These are phyloP conservation scores for Thermoascus crustaceus DNA, from an alignment of 2,329 filamentous ascomycete genomes.

Conservation along the genomic window DNA sequence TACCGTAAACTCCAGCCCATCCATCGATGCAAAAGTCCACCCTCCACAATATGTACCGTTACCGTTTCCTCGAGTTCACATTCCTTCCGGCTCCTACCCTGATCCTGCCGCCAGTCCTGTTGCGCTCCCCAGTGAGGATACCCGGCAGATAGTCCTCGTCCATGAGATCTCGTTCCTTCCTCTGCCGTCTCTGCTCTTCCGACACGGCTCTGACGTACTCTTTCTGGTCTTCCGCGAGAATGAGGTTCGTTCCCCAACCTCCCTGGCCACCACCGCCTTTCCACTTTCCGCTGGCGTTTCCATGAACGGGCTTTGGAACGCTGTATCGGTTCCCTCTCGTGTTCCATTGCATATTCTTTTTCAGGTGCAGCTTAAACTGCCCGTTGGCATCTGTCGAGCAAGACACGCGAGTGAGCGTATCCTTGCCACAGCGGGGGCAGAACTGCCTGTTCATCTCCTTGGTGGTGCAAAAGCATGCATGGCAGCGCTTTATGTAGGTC, in stretches of 20 bases:
- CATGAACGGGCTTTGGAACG: slow-evolving; percentile 81
- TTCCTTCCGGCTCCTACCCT: slow-evolving; percentile 78
- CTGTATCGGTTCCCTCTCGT: slow-evolving; percentile 86
- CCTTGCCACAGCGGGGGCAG: slow-evolving; percentile 82
- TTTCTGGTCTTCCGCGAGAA: slow-evolving; percentile 92
- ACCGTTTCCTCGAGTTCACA: slow-evolving; percentile 66
- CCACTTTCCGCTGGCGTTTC: slow-evolving; percentile 68
- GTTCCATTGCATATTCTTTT: slow-evolving; percentile 95
- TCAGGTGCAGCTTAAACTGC: slow-evolving; percentile 76
- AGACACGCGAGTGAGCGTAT: slow-evolving; percentile 73
- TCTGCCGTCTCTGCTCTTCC: slow-evolving; percentile 51
- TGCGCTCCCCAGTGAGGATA: slow-evolving; percentile 73
- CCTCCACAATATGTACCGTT: slow-evolving; percentile 11
- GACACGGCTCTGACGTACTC: slow-evolving; percentile 64
- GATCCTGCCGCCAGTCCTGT: slow-evolving; percentile 56
- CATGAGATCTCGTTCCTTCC: slow-evolving; percentile 75
- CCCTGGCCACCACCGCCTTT: slow-evolving; percentile 65
- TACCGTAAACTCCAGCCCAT: neutral
- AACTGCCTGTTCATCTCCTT: slow-evolving; percentile 85
- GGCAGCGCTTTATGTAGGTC: slow-evolving; percentile 84
- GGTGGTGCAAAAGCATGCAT: slow-evolving; percentile 81
- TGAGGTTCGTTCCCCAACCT: slow-evolving; percentile 76
- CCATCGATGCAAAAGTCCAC: neutral
- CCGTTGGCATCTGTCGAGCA: slow-evolving; percentile 78
- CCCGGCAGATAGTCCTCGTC: slow-evolving; percentile 86